Base-by-base conservation (phyloP, 2,329 filamentous ascomycete species). In the Septoria petroselini region DNA sequence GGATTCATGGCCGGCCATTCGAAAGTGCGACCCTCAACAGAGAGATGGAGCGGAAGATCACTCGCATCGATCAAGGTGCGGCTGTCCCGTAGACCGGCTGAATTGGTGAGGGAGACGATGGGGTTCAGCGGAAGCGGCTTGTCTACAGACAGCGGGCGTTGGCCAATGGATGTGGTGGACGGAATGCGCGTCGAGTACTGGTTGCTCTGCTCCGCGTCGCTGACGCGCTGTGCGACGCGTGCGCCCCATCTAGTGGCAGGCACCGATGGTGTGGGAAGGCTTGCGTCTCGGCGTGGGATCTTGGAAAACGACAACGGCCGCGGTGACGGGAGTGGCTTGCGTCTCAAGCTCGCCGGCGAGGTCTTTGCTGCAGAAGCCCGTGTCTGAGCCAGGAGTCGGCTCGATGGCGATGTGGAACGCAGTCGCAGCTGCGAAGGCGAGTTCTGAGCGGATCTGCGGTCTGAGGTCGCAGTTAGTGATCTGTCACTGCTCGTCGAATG, bases 121-220 rank as follows among this genome's bases (percentile, higher is more conserved):
- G 71, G 71, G 7, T 66, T 65, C 33, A 68, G 65, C 7, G 71
- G 71, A 3, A 73, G 59, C n/a, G 68, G 65, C 54, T 73, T 73
- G 27, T 71, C 54, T 19, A 39, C 48, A 14, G 41, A 51, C 15
- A 18, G n/a, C 14, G 42, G 15, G 17, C 9, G 30, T 23, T n/a
- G 8, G 14, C n/a, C 23, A 21, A 7, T 27, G 8, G 38, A 9
- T 11, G 12, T 50, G 45, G 14, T 18, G 12, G 21, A 17, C n/a
- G 42, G 17, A 8, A 42, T 37, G n/a, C 14, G 8, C 7, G 21
- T 15, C 7, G 38, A 17, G 17, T 34, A n/a, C 6, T 14, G 44
- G n/a, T 40, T 30, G 31, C 44, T 45, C 12, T 25, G 18, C 8
- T 47, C 49, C 14, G 21, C 18, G 29, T 45, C 39, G 14, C 17